Evolutionary conservation across 176 grass and related monocot species (phyloP), one percentile per base, ranked within the genome.

Genomic region (Lolium multiflorum): DNA sequence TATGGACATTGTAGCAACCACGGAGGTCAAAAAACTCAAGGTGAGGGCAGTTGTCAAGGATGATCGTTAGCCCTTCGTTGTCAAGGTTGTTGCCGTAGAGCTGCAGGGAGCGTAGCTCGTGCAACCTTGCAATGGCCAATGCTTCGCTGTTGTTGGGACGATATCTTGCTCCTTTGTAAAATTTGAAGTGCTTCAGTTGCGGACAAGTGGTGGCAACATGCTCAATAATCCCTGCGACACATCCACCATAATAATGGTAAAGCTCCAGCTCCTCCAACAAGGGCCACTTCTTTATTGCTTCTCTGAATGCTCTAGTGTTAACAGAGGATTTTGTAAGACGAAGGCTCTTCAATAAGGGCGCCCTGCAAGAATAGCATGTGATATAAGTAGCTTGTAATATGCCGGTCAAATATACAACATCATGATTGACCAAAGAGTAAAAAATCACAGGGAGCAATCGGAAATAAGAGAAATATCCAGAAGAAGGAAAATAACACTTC

Each of bases 281-380:
- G 10, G 68, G 68, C 38, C 41, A 71, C 41, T 71, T 71, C 68
- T 12, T 71, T 71, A n/a, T 71, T 71, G 68, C 68, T 0, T 71
- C 39, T 71, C 9, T 2, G 20, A 43, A 71, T 71, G 67, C 39
- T 71, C 43, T 17, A 6, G 8, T 43, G 18, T 9, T 71, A 20
- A 20, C 38, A 69, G 0, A 20, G 39, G 4, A 4, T 35, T 2
- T 10, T 17, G 20, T n/a, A 71, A 71, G 68, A 69, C 8, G 16
- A 69, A 69, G 66, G 18, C 66, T 69, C 66, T 69, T 69, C 35
- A 69, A 12, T 41, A 69, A 69, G 16, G 66, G 66, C 35, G 66
- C 66, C 66, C 66, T 69, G 66, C 66, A 69, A 69, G 35, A 18
- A 69, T 20, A 69, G 18, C 15, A 38, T 8, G 9, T 39, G 65